Conservation (phyloP, 2,329 filamentous ascomycete species). For the Colletotrichum orbiculare region DNA sequence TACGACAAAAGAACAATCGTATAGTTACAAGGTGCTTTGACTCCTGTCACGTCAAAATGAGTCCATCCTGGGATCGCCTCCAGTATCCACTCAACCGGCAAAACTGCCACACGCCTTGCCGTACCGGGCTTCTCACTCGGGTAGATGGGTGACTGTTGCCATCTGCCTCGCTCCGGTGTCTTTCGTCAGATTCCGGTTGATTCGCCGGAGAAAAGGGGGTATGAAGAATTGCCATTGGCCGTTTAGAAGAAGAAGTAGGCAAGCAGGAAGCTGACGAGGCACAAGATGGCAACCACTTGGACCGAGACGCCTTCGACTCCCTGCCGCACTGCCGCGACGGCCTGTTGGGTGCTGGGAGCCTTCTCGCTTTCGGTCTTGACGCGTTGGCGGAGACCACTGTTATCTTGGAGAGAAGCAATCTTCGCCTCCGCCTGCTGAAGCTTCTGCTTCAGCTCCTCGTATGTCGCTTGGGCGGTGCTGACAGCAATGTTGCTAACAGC, state of each 20-base stretch:
- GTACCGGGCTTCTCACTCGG: background rate
- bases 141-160: too few species aligned
- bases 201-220: conserved; percentile 21
- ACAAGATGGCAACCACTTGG: conserved; percentile 84
- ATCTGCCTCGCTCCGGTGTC: background rate
- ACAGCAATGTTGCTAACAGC: conserved; percentile 61
- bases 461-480: conserved; percentile 53
- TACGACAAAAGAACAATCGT: conserved; percentile 30
- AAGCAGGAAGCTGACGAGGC: conserved; percentile 89
- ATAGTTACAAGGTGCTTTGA: conserved; percentile 35
- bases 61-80: conserved; percentile 13
- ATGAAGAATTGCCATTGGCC: conserved; percentile 1
- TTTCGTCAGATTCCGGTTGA: conserved; percentile 23
- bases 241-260: conserved; percentile 95
- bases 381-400: conserved; percentile 81
- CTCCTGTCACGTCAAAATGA: conserved; percentile 27
- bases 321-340: conserved; percentile 65
- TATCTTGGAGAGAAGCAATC: conserved; percentile 75
- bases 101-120: conserved; percentile 7
- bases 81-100: conserved; percentile 7
- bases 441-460: conserved; percentile 76
- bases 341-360: conserved; percentile 56
- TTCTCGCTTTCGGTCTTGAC: conserved; percentile 66
- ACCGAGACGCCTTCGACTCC: conserved; percentile 83
- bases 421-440: conserved; percentile 80